Percentiles rank a stretch among this genome's conserved stretches.
Evolutionary conservation across 1,139 yeast species (phyloP).

Genomic region (Lodderomyces elongisporus): DNA sequence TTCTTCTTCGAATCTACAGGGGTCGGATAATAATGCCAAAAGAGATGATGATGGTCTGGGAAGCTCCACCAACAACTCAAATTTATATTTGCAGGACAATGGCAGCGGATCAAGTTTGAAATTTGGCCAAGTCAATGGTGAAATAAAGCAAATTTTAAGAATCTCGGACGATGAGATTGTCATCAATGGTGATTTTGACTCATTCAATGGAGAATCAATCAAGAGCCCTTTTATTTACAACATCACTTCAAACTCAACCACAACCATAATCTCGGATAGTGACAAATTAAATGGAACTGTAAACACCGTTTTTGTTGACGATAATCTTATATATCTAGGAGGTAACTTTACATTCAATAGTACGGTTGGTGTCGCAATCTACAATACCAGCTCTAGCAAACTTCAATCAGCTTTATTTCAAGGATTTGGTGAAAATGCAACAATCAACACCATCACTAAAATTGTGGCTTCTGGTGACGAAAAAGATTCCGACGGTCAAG

Average conservation of each 20-base stretch:
- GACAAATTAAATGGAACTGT: slow-evolving; percentile 43
- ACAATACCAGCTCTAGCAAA: slow-evolving; percentile 44
- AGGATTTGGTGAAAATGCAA: slow-evolving; percentile 66
- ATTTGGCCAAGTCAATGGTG: slow-evolving; percentile 33
- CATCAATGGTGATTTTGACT: slow-evolving; percentile 40
- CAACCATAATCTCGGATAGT: slow-evolving; percentile 32
- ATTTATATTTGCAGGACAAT: slow-evolving; percentile 29
- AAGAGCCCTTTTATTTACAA: slow-evolving; percentile 55
- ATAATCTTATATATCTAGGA: slow-evolving; percentile 64
- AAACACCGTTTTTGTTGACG: slow-evolving; percentile 43
- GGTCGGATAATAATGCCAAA: slow-evolving; percentile 1
- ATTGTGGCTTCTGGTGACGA: slow-evolving; percentile 33
- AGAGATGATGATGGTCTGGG: slow-evolving; percentile 6
- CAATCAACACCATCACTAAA: slow-evolving; percentile 60
- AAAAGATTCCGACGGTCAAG: slow-evolving; percentile 14
- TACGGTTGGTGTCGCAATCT: slow-evolving; percentile 62
- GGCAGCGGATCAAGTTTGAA: slow-evolving; percentile 24
- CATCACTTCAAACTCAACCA: slow-evolving; percentile 37
- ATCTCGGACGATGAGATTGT: slow-evolving; percentile 29
- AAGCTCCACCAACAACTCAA: slow-evolving; percentile 8
- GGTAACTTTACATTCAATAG: slow-evolving; percentile 62
- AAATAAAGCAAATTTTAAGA: slow-evolving; percentile 24
- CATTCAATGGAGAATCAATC: slow-evolving; percentile 31
- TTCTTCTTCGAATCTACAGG: too few species aligned
- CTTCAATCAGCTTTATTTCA: slow-evolving; percentile 59